These are phyloP conservation scores for Colletotrichum magnum DNA, from an alignment of 2,329 filamentous ascomycete species.

Conservation along the genomic window DNA sequence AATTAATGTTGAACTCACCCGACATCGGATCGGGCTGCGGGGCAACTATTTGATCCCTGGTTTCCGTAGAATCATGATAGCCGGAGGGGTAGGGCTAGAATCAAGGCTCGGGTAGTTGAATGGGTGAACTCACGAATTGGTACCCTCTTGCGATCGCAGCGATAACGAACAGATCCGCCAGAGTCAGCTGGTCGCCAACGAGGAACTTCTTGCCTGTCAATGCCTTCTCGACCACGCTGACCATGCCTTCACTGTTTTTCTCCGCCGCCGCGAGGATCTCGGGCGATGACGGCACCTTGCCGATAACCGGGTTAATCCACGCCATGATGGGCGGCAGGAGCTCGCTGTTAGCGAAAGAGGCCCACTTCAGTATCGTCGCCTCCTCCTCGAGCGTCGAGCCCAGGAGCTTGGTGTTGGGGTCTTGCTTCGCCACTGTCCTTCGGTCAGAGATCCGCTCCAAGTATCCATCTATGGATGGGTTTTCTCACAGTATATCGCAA, in stretches of 20 bases:
- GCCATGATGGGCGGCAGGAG: conserved; percentile 31
- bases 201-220: conserved; percentile 34
- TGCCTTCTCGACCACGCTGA: conserved; percentile 33
- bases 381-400: conserved; percentile 30
- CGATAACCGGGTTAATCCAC: conserved; percentile 32
- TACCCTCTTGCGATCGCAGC: conserved; percentile 29
- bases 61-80: background rate
- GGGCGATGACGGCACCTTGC: conserved; percentile 18
- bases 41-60: background rate
- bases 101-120: background rate
- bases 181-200: conserved; percentile 26
- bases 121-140: conserved; percentile 23
- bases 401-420: conserved; percentile 28
- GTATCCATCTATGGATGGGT: too few species aligned
- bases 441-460: background rate
- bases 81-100: too few species aligned
- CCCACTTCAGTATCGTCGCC: conserved; percentile 33
- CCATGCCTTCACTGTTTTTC: conserved; percentile 32
- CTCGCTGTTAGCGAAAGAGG: conserved; percentile 33
- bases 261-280: conserved; percentile 27
- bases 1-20: background rate
- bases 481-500: conserved; percentile 26
- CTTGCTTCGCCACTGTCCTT: conserved; percentile 22
- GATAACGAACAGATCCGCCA: conserved; percentile 25
- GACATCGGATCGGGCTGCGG: conserved; percentile 3